A percentile compares a stretch with the other conserved stretches of the same genome.
phyloP scores from a whole-genome alignment of 345 rosid genomes.

The Laguncularia racemosa region DNA sequence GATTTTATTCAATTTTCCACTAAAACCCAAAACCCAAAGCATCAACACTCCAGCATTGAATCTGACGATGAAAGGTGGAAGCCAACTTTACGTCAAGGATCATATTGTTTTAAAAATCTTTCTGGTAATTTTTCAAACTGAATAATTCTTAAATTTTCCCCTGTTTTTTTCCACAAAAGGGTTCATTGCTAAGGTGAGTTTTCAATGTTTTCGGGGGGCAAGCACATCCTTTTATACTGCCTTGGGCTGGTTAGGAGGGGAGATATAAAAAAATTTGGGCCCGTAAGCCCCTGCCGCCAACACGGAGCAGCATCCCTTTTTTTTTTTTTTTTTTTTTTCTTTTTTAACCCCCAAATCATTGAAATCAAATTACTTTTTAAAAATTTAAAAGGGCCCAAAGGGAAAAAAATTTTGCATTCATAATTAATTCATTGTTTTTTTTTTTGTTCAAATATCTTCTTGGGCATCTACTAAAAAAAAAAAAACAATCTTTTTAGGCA shows the following conservation, averaged over 20 bases:
- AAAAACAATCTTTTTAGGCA: no score
- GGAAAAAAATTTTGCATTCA: no score
- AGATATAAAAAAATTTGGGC: constrained; percentile 77
- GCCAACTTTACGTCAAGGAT: constrained; percentile 35
- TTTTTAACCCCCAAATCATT: no score
- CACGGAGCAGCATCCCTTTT: not conserved
- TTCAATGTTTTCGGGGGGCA: constrained; percentile 28
- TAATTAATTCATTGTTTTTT: no score
- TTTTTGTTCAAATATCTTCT: no score
- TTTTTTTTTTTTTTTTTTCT: no score
- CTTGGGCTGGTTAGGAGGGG: constrained; percentile 69
- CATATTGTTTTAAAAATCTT: constrained; percentile 36
- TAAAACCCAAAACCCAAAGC: constrained; percentile 34
- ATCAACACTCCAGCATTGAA: constrained; percentile 39
- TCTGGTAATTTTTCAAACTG: constrained; percentile 30
- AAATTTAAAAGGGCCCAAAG: no score
- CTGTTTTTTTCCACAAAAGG: constrained; percentile 3
- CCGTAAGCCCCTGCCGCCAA: constrained; percentile 50
- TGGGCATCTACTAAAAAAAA: no score
- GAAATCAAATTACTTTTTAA: not conserved
- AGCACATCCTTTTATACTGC: constrained; percentile 58
- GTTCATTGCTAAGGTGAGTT: constrained; percentile 5
- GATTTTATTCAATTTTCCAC: constrained; percentile 14
- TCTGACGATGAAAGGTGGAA: constrained; percentile 84
- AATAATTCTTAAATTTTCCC: not conserved